Evolutionary conservation across 83 land plant genomes (phyloP), one percentile per base, ranked within the genome.

Genomic region (Picea abies): DNA sequence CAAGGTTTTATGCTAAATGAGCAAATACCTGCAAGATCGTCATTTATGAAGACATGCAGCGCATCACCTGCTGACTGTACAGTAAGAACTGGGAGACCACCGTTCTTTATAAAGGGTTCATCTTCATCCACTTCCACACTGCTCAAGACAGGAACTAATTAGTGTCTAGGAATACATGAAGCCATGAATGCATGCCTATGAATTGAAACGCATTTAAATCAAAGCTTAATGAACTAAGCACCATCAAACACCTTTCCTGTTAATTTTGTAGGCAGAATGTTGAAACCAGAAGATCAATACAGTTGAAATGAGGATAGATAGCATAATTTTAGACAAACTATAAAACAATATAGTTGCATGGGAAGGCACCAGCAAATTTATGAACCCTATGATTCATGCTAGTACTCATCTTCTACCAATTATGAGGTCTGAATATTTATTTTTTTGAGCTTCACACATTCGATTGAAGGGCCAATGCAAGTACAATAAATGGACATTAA

Each of bases 61-160:
- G 93, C 89, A 88, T 93, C 91, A 25, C 95, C 93, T 58, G 93
- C 95, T 64, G 93, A 91, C 35, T 86, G 49, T 22, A 93, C 92
- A 65, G 91, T 87, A 11, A 93, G 93, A 22, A 70, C 76, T 22
- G 95, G 91, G 80, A 81, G 80, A 14, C 83, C 79, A 16, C 95
- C 95, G 63, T 76, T 83, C 64, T 79, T 87, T 76, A 93, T 58
- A 25, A 93, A 88, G 23, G 81, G 85, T 82, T 92, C 94, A 83
- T 83, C 77, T 22, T 73, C n/a, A 37, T 63, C 87, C 81, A 91
- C 85, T 29, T 83, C 82, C 29, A 91, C 91, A 76, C 93, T 91
- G 82, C 78, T 49, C 56, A 6, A 52, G 15, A 76, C 17, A 23
- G 19, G 35, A 76, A 23, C 52, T 29, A 76, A 23, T 76, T 4